Base-by-base conservation (phyloP, 2,329 filamentous ascomycete species). In the Sphaerulina populicola region DNA sequence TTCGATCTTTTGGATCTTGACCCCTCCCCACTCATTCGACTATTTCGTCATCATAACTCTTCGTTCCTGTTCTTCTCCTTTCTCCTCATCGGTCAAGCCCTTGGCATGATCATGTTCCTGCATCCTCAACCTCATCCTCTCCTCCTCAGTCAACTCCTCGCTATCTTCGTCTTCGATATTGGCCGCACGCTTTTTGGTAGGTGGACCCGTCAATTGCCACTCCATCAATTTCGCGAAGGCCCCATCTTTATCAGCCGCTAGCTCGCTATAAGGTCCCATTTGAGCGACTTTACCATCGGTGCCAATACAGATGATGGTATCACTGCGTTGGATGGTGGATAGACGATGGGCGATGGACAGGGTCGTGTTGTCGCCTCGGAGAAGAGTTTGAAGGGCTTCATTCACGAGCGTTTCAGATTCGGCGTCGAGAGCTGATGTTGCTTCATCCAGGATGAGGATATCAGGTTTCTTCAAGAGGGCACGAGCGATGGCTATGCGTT, bases 391-490 rank as follows among this genome's bases (percentile, higher is more conserved):
- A 2, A 98, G 77, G 2, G 93, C 93, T 62, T 88, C 83, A 67
- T 98, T 98, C 54, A 98, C 93, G 2, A 97, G 79, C 0, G 93
- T 97, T 69, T 98, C 93, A 0, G 88, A 95, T 69, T 98, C 93
- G 11, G 93, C 93, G 66, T 98, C 93, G 6, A 98, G 77, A 0
- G 93, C 93, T 2, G 88, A 95, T 0, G 94, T 98, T 14, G 94
- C 73, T 75, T 98, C 93, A 65, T 98, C 93, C 0, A 98, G 79
- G 54, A 98, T 94, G 27, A 98, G 75, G 57, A 98, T 97, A 71
- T 98, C 93, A 0, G 94, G 94, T 57, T 96, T 81, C 70, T 97
- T 97, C 61, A 98, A 82, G 27, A 98, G 77, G 10, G 93, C 93
- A 49, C 94, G 82, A 4, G 93, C 93, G 68, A 98, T 98, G 35